Base-by-base conservation (phyloP, 2,329 filamentous ascomycete species). In the Drechslera avenae region DNA sequence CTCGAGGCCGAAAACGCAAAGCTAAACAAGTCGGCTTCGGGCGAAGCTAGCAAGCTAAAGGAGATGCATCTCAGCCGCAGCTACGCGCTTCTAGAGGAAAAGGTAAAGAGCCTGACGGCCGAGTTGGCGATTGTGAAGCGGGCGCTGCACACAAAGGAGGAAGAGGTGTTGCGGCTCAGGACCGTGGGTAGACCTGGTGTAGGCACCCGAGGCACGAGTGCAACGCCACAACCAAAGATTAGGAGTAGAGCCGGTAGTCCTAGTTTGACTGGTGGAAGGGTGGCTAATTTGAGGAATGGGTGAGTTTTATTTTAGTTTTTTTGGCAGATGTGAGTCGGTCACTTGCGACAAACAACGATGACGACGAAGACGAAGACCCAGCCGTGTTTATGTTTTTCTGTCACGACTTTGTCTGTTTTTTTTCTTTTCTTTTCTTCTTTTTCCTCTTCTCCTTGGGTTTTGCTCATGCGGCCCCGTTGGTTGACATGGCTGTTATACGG, bases 241-340 rank as follows among this genome's bases (percentile, higher is more conserved):
- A 58, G 63, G 8, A 62, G 56, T 23, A 58, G 70, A 31, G 70
- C 67, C 12, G 63, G 54, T 5, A 72, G 69, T 59, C 70, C 69
- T 12, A 52, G 26, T 30, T 21, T 52, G 5, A 23, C 54, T 28
- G 56, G 61, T 2, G 59, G 64, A 16, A 49, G 64, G 5, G 12
- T 69, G 18, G 54, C 53, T 19, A 62, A 61, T 47, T 48, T 71
- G 53, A 57, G 66, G 37, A 71, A 69, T 35, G 43, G 43, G 2
- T 46, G 23, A 46, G 5, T 31, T 17, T 36, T 36, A 10, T 28
- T 8, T 13, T 28, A 7, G 21, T 5, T n/a, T n/a, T n/a, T n/a
- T n/a, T n/a, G n/a, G n/a, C n/a, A n/a, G n/a, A n/a, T n/a, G n/a
- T n/a, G n/a, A n/a, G n/a, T n/a, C n/a, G n/a, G n/a, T n/a, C n/a